Conservation (phyloP, 176 grass and related monocot genomes). For the Avena eriantha region DNA sequence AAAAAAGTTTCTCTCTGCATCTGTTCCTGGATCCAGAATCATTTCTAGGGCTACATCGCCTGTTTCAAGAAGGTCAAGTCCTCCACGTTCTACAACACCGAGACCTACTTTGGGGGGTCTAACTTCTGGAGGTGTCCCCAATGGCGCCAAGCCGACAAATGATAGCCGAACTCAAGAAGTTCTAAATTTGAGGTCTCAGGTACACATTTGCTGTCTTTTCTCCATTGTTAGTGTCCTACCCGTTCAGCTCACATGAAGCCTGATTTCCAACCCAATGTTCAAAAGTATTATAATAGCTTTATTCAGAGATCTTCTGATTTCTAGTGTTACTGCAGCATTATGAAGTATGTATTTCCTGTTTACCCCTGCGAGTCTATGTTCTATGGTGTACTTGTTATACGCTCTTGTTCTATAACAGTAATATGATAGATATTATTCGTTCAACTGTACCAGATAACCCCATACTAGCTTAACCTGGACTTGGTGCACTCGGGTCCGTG, state of each 20-base stretch:
- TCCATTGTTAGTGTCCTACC: slow-evolving; percentile 7
- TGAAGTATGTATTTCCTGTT: not conserved
- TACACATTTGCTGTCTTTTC: slow-evolving; percentile 39
- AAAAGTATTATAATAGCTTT: too few species aligned
- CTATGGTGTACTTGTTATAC: slow-evolving; percentile 4
- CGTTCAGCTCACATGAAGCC: not conserved
- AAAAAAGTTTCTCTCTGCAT: slow-evolving; percentile 96
- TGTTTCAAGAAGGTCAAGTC: slow-evolving; percentile 79
- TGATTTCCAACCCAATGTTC: not conserved
- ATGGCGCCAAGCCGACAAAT: slow-evolving; percentile 54
- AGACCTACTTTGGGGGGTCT: slow-evolving; percentile 83
- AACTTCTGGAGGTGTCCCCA: slow-evolving; percentile 63
- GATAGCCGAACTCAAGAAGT: slow-evolving; percentile 76
- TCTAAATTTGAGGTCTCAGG: slow-evolving; percentile 84
- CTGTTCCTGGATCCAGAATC: slow-evolving; percentile 97
- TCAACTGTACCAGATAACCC: slow-evolving; percentile 17
- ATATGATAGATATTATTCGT: slow-evolving; percentile 24
- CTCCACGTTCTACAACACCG: slow-evolving; percentile 89
- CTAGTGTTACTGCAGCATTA: slow-evolving; percentile 25
- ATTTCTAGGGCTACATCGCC: slow-evolving; percentile 94
- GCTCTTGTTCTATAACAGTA: slow-evolving; percentile 28
- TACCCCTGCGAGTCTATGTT: not conserved
- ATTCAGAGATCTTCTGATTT: not conserved
- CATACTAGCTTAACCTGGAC: not conserved
- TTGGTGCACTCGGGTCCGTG: too few species aligned